A percentile compares a stretch with the other conserved stretches of the same genome.
phyloP scores from a whole-genome alignment of 2,329 filamentous ascomycete genomes.

The Rutstroemia sp. region DNA sequence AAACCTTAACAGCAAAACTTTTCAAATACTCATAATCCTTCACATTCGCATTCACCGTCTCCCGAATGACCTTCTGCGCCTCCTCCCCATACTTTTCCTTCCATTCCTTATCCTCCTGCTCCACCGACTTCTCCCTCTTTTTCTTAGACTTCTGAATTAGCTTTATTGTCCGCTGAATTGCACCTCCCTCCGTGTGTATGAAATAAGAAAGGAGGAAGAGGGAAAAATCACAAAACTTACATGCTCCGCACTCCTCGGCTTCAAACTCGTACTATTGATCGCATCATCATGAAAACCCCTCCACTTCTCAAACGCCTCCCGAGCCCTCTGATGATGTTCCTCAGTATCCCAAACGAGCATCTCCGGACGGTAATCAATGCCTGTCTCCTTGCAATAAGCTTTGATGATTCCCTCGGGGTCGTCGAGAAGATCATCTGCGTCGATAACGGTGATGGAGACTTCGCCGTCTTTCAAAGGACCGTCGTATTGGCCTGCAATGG shows the following conservation, averaged over 20 bases:
- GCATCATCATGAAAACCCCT: conserved; percentile 95
- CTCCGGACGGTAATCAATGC: conserved; percentile 62
- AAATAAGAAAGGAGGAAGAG: not conserved
- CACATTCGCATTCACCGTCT: conserved; percentile 64
- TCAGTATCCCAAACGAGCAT: conserved; percentile 84
- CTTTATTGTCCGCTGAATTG: not conserved
- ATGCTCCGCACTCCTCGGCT: conserved; percentile 57
- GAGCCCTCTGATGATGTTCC: conserved; percentile 61
- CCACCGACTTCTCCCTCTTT: conserved; percentile 56
- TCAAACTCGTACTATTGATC: conserved; percentile 71
- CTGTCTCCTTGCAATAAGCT: conserved; percentile 75
- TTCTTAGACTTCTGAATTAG: conserved; percentile 14
- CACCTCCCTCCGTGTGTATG: not conserved
- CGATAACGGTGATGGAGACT: conserved; percentile 73
- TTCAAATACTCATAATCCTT: conserved; percentile 76
- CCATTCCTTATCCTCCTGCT: conserved; percentile 66
- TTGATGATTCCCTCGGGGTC: conserved; percentile 68
- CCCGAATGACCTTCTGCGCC: conserved; percentile 60
- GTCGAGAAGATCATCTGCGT: conserved; percentile 91
- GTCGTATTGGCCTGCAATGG: conserved; percentile 41
- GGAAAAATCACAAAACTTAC: conserved; percentile 34
- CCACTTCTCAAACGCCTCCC: conserved; percentile 88
- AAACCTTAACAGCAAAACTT: conserved; percentile 62
- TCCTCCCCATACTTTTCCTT: conserved; percentile 65
- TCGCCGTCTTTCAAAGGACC: conserved; percentile 24